Conservation (phyloP, 176 grass and related monocot genomes). For the Metroxylon sagu region DNA sequence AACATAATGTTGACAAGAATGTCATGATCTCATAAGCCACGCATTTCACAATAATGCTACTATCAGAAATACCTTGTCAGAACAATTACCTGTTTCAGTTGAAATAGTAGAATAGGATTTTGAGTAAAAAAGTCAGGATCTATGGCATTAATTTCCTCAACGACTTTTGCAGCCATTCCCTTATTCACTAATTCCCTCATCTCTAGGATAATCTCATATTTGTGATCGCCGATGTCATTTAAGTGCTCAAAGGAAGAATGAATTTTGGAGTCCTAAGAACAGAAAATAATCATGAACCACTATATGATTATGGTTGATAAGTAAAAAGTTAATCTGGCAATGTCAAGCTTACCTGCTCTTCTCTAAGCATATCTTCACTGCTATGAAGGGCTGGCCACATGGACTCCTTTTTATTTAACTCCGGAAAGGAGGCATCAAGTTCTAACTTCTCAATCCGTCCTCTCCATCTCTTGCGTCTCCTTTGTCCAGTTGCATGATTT, state of each 20-base stretch:
- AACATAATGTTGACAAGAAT: constrained; percentile 11
- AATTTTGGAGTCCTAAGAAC: constrained; percentile 30
- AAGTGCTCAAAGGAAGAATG: constrained; percentile 22
- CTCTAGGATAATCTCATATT: constrained; percentile 76
- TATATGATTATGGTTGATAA: neutral
- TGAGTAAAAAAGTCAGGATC: constrained; percentile 80
- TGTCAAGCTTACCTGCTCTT: constrained; percentile 45
- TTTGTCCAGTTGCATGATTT: constrained; percentile 50
- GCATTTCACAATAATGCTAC: neutral
- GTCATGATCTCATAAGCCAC: constrained; percentile 8
- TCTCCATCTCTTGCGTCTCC: constrained; percentile 89
- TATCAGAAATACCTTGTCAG: constrained; percentile 3
- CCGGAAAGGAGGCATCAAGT: constrained; percentile 18
- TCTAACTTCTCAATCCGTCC: constrained; percentile 50
- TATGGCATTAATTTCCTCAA: constrained; percentile 79
- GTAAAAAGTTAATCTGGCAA: constrained; percentile 11
- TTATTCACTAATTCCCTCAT: constrained; percentile 71
- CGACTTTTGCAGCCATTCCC: constrained; percentile 86
- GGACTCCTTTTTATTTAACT: constrained; percentile 32
- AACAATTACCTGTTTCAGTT: constrained; percentile 88
- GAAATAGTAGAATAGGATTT: constrained; percentile 83
- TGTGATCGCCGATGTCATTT: constrained; percentile 36
- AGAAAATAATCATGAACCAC: constrained; percentile 15
- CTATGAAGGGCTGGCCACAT: constrained; percentile 14
- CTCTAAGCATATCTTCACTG: constrained; percentile 23